These are phyloP conservation scores for Cryptococcus sp. DNA, from an alignment of 1,284 basidiomycete genomes.

Conservation along the genomic window DNA sequence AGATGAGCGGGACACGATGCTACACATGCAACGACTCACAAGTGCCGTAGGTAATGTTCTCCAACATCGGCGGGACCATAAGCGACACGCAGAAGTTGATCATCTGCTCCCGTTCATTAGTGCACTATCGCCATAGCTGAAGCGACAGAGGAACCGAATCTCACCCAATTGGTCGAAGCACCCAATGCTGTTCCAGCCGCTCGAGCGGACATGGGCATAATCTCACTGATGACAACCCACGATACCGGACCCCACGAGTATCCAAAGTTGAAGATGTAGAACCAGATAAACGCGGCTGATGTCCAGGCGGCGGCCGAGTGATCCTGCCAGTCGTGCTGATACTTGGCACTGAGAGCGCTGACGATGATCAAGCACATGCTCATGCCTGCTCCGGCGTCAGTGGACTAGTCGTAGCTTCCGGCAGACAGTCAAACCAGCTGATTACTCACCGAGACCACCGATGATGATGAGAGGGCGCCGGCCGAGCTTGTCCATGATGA, in stretches of 20 bases:
- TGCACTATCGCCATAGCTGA: too few species aligned
- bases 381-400: constrained; percentile 17
- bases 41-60: constrained; percentile 20
- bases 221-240: constrained; percentile 29
- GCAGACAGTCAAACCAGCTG: too few species aligned
- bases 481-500: constrained; percentile 36
- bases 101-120: constrained; percentile 1
- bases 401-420: background rate
- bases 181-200: constrained; percentile 22
- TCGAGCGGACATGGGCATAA: constrained; percentile 24
- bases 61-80: constrained; percentile 24
- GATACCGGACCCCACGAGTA: constrained; percentile 16
- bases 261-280: constrained; percentile 27
- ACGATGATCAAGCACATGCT: constrained; percentile 26
- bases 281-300: constrained; percentile 26
- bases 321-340: constrained; percentile 10
- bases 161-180: constrained; percentile 26
- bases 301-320: constrained; percentile 20
- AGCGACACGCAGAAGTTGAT: constrained; percentile 26
- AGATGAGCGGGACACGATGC: background rate
- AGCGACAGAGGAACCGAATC: too few species aligned
- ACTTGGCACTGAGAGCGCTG: constrained; percentile 21
- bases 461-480: constrained; percentile 28
- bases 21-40: background rate
- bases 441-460: constrained; percentile 11